A percentile compares a stretch with the other conserved stretches of the same genome.
Conservation (phyloP, 352 stramenopile species). For the Pythium brachiatum region DNA sequence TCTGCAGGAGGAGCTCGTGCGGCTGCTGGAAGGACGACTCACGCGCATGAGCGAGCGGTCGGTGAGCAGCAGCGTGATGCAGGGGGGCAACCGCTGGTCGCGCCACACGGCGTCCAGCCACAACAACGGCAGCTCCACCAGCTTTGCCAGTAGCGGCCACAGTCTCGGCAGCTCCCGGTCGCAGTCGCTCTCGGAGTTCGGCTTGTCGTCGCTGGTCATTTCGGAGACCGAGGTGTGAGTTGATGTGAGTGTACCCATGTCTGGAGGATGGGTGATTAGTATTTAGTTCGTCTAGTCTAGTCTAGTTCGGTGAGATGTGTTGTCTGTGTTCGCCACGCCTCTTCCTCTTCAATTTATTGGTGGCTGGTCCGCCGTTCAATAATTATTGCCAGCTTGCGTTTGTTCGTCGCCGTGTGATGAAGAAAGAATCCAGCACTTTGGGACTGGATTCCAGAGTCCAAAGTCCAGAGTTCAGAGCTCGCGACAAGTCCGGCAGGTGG, state of each 20-base stretch:
- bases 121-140: conserved; percentile 11
- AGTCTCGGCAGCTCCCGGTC: conserved; percentile 13
- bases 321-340: background rate
- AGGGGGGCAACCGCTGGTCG: conserved; percentile 40
- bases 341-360: conserved; percentile 9
- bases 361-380: background rate
- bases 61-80: conserved; percentile 18
- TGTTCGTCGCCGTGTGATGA: no score
- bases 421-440: no score
- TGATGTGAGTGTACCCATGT: conserved; percentile 20
- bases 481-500: no score
- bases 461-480: no score
- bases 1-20: conserved; percentile 72
- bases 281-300: conserved; percentile 5
- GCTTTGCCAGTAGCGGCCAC: conserved; percentile 19
- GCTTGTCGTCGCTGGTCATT: conserved; percentile 18
- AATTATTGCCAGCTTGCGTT: background rate
- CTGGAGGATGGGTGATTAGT: background rate
- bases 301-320: background rate
- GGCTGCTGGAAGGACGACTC: conserved; percentile 59
- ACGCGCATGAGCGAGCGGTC: conserved; percentile 28
- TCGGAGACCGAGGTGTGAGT: conserved; percentile 25
- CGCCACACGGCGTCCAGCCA: conserved; percentile 43
- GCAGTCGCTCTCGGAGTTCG: conserved; percentile 20
- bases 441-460: no score